Evolutionary conservation across 305 asterid species (phyloP).

Genomic region (Galium porrigens): DNA sequence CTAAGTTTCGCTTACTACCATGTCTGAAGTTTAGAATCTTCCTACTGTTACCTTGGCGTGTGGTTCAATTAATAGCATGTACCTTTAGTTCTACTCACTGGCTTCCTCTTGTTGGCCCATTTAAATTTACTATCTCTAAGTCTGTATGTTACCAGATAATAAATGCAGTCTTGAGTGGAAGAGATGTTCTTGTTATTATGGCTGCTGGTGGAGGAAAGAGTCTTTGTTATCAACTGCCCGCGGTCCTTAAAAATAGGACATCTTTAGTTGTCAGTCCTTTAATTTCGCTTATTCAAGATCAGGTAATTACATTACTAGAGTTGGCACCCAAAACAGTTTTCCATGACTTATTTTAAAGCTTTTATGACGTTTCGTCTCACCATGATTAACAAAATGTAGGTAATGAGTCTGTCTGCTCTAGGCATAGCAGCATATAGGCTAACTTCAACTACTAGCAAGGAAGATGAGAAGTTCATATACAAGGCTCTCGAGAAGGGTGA

Average conservation of each 20-base stretch:
- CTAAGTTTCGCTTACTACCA: not conserved
- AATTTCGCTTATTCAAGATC: constrained; percentile 94
- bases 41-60: not conserved
- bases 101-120: not conserved
- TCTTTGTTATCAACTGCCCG: constrained; percentile 94
- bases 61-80: not conserved
- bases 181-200: constrained; percentile 87
- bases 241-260: constrained; percentile 64
- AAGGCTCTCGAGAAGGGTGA: constrained; percentile 84
- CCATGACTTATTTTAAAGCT: not conserved
- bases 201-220: constrained; percentile 98
- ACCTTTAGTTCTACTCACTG: not conserved
- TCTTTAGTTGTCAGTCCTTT: constrained; percentile 86
- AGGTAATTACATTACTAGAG: constrained; percentile 28
- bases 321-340: not conserved
- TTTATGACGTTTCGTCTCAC: constrained; percentile 14
- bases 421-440: constrained; percentile 76
- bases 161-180: constrained; percentile 67
- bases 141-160: constrained; percentile 39
- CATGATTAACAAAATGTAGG: constrained; percentile 34
- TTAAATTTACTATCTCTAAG: not conserved
- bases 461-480: constrained; percentile 70
- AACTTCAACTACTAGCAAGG: constrained; percentile 72
- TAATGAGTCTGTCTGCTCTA: constrained; percentile 81
- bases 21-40: not conserved